Base-by-base conservation (phyloP, 202 grass and related monocot genomes). In the Brachypodium distachyon region DNA sequence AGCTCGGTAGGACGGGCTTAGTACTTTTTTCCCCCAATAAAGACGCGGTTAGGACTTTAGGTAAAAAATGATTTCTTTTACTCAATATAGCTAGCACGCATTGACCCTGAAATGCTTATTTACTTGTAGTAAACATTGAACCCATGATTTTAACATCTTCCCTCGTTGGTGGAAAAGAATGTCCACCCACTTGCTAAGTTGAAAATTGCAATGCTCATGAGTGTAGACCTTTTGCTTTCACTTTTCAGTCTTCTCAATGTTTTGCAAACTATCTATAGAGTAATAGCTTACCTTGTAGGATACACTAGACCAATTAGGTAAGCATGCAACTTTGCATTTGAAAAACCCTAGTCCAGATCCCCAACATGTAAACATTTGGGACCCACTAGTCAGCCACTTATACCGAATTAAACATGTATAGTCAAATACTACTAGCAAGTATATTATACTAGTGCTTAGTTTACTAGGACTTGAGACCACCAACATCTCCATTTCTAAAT, bases 141-240 rank as follows among this genome's bases (percentile, higher is more conserved):
- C 6, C 43, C 28, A 57, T 27, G 54, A 39, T 53, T 76, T 81
- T 62, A 81, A 76, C 64, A 54, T 28, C 71, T 80, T 67, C 32
- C 49, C 7, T 38, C 38, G 27, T 75, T 46, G 64, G 39, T 77
- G 72, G 18, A 57, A 64, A 76, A 31, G 48, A 77, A 56, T 36
- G 28, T 71, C 78, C 77, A 76, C 71, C 44, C 71, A 81, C 84
- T 86, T 56, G 84, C 72, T n/a, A 63, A 54, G 72, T 59, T 74
- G 72, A 74, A 59, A 74, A 59, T 21, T 32, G 25, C 55, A 58
- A 44, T 36, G 23, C 59, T 47, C 47, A 28, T 41, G 9, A 41
- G 33, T 33, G 23, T 9, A 29, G 27, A 69, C 52, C 27, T 72
- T 78, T 49, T 43, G 11, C 19, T 56, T 86, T 86, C 29, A 47